Conservation (phyloP, 2,329 filamentous ascomycete species). For the Colletotrichum caudatum region DNA sequence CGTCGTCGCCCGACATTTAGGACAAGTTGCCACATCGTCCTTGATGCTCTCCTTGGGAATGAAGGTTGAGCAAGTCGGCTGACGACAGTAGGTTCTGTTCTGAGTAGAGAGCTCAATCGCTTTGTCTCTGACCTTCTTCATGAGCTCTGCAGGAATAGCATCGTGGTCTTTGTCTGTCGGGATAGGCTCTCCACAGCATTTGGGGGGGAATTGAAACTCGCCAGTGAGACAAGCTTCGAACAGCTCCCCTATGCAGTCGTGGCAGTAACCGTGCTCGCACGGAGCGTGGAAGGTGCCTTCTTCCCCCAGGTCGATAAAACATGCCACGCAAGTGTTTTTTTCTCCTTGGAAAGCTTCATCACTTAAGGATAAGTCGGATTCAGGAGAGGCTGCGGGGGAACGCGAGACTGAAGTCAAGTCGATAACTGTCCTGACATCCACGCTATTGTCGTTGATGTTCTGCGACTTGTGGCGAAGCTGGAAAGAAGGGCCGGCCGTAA, state of each 20-base stretch:
- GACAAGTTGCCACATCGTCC: constrained; percentile 55
- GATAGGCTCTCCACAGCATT: constrained; percentile 62
- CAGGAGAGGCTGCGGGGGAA: neutral
- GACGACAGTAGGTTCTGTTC: constrained; percentile 65
- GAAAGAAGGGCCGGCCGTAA: too few species aligned
- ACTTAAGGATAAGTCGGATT: neutral
- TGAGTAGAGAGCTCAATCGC: constrained; percentile 61
- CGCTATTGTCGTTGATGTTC: neutral
- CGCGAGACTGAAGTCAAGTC: neutral
- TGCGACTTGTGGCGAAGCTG: neutral
- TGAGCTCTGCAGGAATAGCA: constrained; percentile 42
- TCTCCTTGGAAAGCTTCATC: neutral
- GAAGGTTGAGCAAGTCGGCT: constrained; percentile 58
- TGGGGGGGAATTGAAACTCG: constrained; percentile 66
- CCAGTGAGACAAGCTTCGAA: constrained; percentile 60
- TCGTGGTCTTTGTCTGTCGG: constrained; percentile 45
- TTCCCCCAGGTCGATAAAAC: neutral
- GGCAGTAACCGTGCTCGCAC: constrained; percentile 65
- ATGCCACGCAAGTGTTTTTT: neutral
- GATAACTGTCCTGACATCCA: neutral
- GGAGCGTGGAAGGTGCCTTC: constrained; percentile 42
- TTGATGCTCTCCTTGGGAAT: constrained; percentile 52
- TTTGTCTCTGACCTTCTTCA: constrained; percentile 56
- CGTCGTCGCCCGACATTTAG: constrained; percentile 56
- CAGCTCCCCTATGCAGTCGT: constrained; percentile 58